Evolutionary conservation across 768 basidiomycete genomes (phyloP).

Genomic region (Boletus patriciae): DNA sequence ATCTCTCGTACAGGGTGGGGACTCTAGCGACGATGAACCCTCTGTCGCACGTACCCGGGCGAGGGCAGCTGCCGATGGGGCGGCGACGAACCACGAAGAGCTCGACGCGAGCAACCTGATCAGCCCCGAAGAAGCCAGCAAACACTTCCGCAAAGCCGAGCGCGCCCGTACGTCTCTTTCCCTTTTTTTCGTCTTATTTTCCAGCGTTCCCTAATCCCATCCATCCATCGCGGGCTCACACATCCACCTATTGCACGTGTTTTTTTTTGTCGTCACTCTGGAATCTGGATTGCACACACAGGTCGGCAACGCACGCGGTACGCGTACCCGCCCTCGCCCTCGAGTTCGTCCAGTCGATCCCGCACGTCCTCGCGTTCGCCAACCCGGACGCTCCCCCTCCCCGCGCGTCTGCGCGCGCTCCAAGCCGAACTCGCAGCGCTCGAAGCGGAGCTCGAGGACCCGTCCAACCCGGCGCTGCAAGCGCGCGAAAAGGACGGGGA

Average conservation of each 20-base stretch:
- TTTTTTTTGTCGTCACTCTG: neutral
- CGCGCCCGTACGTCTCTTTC: constrained; percentile 44
- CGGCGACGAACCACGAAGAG: constrained; percentile 52
- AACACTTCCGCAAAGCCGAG: constrained; percentile 72
- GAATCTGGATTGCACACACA: constrained; percentile 16
- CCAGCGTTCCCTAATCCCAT: neutral
- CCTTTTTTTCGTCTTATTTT: no score
- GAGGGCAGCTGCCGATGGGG: constrained; percentile 36
- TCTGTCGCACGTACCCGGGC: constrained; percentile 37
- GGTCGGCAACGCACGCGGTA: constrained; percentile 60
- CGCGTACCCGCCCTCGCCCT: constrained; percentile 63
- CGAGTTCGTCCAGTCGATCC: constrained; percentile 48
- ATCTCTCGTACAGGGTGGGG: constrained; percentile 47
- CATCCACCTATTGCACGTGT: neutral
- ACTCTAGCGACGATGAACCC: constrained; percentile 68
- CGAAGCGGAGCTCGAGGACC: constrained; percentile 80
- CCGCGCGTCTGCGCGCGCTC: constrained; percentile 60
- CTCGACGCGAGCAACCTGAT: constrained; percentile 68
- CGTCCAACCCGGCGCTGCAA: constrained; percentile 65
- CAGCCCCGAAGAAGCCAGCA: constrained; percentile 64
- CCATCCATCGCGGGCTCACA: neutral
- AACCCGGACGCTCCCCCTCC: constrained; percentile 43
- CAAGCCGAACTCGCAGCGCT: constrained; percentile 78
- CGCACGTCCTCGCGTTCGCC: constrained; percentile 37
- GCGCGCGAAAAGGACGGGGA: constrained; percentile 52